Conservation (phyloP, 1,284 basidiomycete species). For the Ustilago loliicola region DNA sequence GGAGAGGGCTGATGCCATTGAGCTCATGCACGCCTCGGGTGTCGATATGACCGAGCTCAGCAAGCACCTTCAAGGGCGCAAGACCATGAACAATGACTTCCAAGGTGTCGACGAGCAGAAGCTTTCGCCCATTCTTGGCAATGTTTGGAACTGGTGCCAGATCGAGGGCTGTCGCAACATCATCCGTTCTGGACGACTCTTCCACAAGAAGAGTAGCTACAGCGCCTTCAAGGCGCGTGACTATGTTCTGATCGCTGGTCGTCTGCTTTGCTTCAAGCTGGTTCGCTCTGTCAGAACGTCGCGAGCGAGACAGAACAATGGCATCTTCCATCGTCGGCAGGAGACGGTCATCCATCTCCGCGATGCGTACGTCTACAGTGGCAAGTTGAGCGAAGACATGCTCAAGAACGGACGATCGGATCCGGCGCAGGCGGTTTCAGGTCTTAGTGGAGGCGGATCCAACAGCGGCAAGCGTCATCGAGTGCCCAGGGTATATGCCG, state of each 20-base stretch:
- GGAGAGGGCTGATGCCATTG: conserved; percentile 78
- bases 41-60: conserved; percentile 73
- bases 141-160: conserved; percentile 84
- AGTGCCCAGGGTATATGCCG: conserved; percentile 65
- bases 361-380: conserved; percentile 68
- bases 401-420: conserved; percentile 55
- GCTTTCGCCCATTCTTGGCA: conserved; percentile 75
- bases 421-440: conserved; percentile 47
- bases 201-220: conserved; percentile 73
- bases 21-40: conserved; percentile 79
- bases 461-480: conserved; percentile 52
- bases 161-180: conserved; percentile 81
- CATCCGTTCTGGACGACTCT: conserved; percentile 79
- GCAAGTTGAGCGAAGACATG: conserved; percentile 61
- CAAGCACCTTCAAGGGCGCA: conserved; percentile 29
- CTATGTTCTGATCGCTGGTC: conserved; percentile 64
- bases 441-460: conserved; percentile 48
- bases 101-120: conserved; percentile 40
- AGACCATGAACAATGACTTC: conserved; percentile 8
- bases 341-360: conserved; percentile 65
- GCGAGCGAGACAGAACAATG: conserved; percentile 67
- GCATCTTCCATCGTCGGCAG: conserved; percentile 65
- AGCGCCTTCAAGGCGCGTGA: conserved; percentile 57
- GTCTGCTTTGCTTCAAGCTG: conserved; percentile 64
- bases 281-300: conserved; percentile 60